These are phyloP conservation scores for Lepidium aucheri DNA, from an alignment of 345 rosid species.

Conservation along the genomic window DNA sequence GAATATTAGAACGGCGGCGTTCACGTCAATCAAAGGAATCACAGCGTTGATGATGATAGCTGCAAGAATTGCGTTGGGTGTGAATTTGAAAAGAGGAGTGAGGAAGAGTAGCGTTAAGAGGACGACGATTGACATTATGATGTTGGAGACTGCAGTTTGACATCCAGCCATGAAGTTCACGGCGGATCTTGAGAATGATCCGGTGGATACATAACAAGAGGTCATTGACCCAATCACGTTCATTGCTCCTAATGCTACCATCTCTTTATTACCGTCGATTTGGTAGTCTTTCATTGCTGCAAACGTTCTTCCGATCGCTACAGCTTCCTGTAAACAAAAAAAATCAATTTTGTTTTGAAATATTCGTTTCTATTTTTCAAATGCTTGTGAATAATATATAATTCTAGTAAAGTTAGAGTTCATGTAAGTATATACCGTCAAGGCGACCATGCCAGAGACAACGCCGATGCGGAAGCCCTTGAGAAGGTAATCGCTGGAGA, in stretches of 20 bases:
- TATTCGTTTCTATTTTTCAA: too few species aligned
- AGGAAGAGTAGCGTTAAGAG: conserved; percentile 48
- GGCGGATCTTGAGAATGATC: conserved; percentile 78
- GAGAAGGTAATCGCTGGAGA: conserved; percentile 47
- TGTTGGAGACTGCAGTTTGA: conserved; percentile 68
- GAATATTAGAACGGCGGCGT: conserved; percentile 51
- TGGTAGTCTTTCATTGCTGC: conserved; percentile 90
- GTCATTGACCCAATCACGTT: conserved; percentile 90
- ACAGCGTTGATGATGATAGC: conserved; percentile 72
- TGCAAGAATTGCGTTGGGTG: conserved; percentile 63
- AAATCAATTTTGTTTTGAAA: too few species aligned
- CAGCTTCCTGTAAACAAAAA: conserved; percentile 54
- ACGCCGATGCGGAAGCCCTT: conserved; percentile 75
- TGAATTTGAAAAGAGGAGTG: conserved; percentile 66
- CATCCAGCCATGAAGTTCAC: conserved; percentile 85
- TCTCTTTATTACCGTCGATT: conserved; percentile 90
- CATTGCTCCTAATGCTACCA: conserved; percentile 92
- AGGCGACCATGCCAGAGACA: conserved; percentile 77
- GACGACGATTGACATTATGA: conserved; percentile 61
- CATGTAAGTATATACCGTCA: conserved; percentile 40
- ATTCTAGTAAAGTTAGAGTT: too few species aligned
- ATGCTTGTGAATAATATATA: too few species aligned
- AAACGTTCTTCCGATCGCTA: conserved; percentile 90
- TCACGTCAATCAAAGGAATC: conserved; percentile 43
- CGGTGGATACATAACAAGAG: conserved; percentile 90